Percentiles rank a stretch among this genome's conserved stretches.
Conservation (phyloP, 768 basidiomycete genomes). For the Macrolepiota dolichaula region DNA sequence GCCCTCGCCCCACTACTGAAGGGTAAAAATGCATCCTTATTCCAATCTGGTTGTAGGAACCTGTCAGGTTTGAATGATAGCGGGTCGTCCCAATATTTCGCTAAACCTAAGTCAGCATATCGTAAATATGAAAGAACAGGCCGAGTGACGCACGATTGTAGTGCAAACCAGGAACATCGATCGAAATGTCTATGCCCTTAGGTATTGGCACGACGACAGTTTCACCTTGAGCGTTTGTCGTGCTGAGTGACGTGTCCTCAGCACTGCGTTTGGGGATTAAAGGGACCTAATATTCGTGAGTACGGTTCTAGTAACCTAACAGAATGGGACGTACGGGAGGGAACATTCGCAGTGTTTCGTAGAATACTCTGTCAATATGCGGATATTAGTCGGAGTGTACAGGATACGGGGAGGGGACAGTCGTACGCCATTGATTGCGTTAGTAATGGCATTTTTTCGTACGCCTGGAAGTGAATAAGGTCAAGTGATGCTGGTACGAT, state of each 20-base stretch:
- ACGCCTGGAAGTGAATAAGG: slow-evolving; percentile 18
- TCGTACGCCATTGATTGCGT: slow-evolving; percentile 30
- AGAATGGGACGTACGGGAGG: slow-evolving; percentile 25
- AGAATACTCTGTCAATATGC: slow-evolving; percentile 28
- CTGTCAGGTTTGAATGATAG: slow-evolving; percentile 28
- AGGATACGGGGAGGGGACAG: neutral
- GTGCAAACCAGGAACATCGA: slow-evolving; percentile 40
- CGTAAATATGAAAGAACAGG: neutral
- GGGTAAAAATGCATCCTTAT: slow-evolving; percentile 18
- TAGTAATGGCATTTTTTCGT: slow-evolving; percentile 28
- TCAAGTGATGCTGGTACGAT: neutral
- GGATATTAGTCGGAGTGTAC: neutral
- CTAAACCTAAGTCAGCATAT: slow-evolving; percentile 19
- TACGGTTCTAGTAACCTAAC: too few species aligned
- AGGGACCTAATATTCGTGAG: slow-evolving; percentile 24
- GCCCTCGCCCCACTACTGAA: slow-evolving; percentile 34
- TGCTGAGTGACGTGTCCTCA: slow-evolving; percentile 40
- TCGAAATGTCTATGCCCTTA: slow-evolving; percentile 31
- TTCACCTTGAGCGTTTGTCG: slow-evolving; percentile 33
- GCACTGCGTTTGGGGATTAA: slow-evolving; percentile 41
- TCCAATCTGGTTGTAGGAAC: slow-evolving; percentile 15
- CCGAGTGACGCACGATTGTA: slow-evolving; percentile 41
- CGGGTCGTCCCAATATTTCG: slow-evolving; percentile 45
- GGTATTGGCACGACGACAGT: slow-evolving; percentile 38
- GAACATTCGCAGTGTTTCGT: slow-evolving; percentile 42